phyloP scores from a whole-genome alignment of 2,329 filamentous ascomycete species.

The Aureobasidium zeae region DNA sequence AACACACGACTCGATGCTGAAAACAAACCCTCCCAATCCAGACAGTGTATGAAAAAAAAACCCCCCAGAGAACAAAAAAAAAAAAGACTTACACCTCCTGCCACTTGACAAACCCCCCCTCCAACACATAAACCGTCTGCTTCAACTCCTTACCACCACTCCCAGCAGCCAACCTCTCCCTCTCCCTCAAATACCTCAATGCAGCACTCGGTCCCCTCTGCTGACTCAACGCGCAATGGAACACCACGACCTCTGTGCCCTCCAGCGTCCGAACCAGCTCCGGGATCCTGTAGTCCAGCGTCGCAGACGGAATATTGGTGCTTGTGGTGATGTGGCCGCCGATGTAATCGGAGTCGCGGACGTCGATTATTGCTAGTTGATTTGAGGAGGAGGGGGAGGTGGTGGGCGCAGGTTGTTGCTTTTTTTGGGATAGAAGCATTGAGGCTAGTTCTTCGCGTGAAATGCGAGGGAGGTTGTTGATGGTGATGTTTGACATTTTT shows the following conservation, averaged over 20 bases:
- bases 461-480: constrained; percentile 58
- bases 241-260: constrained; percentile 75
- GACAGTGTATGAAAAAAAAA: background rate
- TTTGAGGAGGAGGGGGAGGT: too few species aligned
- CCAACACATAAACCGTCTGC: constrained; percentile 73
- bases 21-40: constrained; percentile 9
- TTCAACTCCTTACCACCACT: constrained; percentile 27
- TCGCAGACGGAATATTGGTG: constrained; percentile 62
- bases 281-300: constrained; percentile 67
- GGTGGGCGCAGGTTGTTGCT: too few species aligned
- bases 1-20: background rate
- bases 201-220: constrained; percentile 49
- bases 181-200: constrained; percentile 65
- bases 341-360: constrained; percentile 81
- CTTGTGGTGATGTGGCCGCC: constrained; percentile 80
- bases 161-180: constrained; percentile 48
- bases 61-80: background rate
- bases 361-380: constrained; percentile 79
- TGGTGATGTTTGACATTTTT: constrained; percentile 45
- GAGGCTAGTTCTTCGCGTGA: constrained; percentile 58
- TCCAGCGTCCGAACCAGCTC: constrained; percentile 71
- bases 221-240: constrained; percentile 87
- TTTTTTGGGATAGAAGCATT: too few species aligned
- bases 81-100: constrained; percentile 55
- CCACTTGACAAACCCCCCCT: constrained; percentile 80